A percentile compares a stretch with the other conserved stretches of the same genome.
Conservation (phyloP, 179 eudicot species). For the Sideroxylon spinosum region DNA sequence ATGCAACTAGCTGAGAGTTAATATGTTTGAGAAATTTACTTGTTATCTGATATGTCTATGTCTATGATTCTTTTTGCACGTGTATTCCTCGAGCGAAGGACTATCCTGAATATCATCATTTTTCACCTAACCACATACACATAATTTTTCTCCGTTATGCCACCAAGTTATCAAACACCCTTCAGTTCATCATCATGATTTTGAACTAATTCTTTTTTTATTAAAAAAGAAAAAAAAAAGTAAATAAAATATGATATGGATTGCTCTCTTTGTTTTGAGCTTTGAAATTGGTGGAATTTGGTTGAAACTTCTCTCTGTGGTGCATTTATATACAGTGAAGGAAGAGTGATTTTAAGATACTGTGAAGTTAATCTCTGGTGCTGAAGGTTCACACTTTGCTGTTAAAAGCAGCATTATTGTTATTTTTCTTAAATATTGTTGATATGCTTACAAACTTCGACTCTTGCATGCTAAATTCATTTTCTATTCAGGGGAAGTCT, state of each 20-base stretch:
- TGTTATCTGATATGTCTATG: not conserved
- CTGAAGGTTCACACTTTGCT: not conserved
- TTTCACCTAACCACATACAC: not conserved
- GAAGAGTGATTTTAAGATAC: not conserved
- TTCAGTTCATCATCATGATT: no score
- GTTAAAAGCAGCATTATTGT: not conserved
- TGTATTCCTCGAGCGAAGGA: not conserved
- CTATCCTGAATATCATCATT: not conserved
- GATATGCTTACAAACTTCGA: not conserved
- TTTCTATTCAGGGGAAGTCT: slow-evolving; percentile 54
- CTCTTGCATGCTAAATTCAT: not conserved
- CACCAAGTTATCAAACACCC: no score
- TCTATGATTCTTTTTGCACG: not conserved
- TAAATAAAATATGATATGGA: not conserved
- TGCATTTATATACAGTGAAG: not conserved
- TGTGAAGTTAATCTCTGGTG: not conserved
- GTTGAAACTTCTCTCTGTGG: not conserved
- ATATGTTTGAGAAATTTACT: not conserved
- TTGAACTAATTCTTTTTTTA: no score
- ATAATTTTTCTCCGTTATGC: no score
- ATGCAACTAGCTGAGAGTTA: no score
- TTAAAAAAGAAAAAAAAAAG: no score
- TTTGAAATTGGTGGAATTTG: not conserved
- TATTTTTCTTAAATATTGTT: not conserved
- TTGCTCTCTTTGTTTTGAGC: not conserved